phyloP scores from a whole-genome alignment of 495 filamentous ascomycete genomes.

The Pseudotulostoma volvatum region DNA sequence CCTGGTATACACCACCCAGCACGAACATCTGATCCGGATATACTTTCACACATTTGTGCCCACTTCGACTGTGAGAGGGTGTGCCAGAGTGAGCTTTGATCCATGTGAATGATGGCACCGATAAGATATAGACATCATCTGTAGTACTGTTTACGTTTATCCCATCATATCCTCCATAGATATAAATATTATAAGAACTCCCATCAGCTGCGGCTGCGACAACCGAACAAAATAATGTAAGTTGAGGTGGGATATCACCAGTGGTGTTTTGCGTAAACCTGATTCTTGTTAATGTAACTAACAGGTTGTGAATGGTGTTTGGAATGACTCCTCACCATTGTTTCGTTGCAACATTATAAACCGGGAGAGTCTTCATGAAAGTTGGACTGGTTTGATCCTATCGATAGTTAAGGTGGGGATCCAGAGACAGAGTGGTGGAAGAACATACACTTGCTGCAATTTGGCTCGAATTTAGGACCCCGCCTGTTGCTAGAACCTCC shows the following conservation, averaged over 20 bases:
- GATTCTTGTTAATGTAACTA: slow-evolving; percentile 22
- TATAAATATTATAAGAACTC: slow-evolving; percentile 55
- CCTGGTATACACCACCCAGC: slow-evolving; percentile 37
- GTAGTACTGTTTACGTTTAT: slow-evolving; percentile 17
- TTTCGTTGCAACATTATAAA: slow-evolving; percentile 47
- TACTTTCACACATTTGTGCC: slow-evolving; percentile 48
- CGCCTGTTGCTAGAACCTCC: slow-evolving; percentile 11
- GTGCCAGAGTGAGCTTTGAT: slow-evolving; percentile 37
- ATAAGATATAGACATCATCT: slow-evolving; percentile 60
- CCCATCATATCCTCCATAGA: slow-evolving; percentile 54
- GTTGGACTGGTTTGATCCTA: slow-evolving; percentile 28
- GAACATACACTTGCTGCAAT: slow-evolving; percentile 25
- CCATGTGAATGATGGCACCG: slow-evolving; percentile 66
- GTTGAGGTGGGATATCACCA: slow-evolving; percentile 33
- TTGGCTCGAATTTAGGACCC: slow-evolving; percentile 17
- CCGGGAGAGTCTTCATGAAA: slow-evolving; percentile 47
- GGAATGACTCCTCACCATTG: slow-evolving; percentile 33
- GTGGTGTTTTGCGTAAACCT: slow-evolving; percentile 42
- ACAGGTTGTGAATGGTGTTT: background rate
- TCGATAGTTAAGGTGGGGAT: slow-evolving; percentile 6
- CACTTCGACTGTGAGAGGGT: slow-evolving; percentile 33
- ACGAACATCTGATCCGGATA: slow-evolving; percentile 62
- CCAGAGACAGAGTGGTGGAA: background rate
- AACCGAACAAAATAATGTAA: slow-evolving; percentile 49
- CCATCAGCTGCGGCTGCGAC: slow-evolving; percentile 42